Percentiles rank a stretch among this genome's conserved stretches.
Conservation (phyloP, 2,329 filamentous ascomycete species). For the Stachybotrys echinatus region DNA sequence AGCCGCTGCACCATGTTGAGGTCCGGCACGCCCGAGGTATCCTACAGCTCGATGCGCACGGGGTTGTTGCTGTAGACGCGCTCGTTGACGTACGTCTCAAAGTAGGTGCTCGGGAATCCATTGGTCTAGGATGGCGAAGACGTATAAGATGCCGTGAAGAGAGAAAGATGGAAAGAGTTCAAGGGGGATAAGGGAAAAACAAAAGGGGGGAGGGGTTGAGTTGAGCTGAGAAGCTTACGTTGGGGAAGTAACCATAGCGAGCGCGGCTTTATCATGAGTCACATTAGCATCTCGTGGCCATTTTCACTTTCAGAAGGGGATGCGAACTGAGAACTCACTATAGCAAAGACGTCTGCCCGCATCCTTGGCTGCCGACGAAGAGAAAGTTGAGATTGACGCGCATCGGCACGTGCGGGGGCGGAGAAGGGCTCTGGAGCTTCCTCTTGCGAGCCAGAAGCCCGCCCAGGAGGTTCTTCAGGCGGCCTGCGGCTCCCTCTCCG, state of each 20-base stretch:
- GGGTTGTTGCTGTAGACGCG: constrained; percentile 16
- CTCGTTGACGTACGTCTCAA: constrained; percentile 27
- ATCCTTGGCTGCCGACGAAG: constrained; percentile 25
- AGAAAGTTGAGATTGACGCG: constrained; percentile 26
- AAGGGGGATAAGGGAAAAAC: no score
- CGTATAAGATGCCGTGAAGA: no score
- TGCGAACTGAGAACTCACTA: constrained; percentile 21
- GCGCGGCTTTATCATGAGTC: constrained; percentile 26
- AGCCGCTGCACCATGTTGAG: constrained; percentile 26
- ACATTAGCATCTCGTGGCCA: no score
- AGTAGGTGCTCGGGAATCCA: constrained; percentile 25
- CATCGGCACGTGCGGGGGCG: constrained; percentile 7
- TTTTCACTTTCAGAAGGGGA: not conserved
- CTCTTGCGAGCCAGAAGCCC: constrained; percentile 21
- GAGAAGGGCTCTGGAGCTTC: constrained; percentile 12
- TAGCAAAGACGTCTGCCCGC: constrained; percentile 31
- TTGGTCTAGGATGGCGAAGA: constrained; percentile 18
- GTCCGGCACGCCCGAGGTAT: constrained; percentile 33
- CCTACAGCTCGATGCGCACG: constrained; percentile 30
- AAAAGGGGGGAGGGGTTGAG: no score
- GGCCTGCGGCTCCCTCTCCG: no score
- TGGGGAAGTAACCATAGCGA: constrained; percentile 30
- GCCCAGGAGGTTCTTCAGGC: not conserved
- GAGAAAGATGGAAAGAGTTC: no score
- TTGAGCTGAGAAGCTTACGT: constrained; percentile 26